A percentile compares a stretch with the other conserved stretches of the same genome.
phyloP scores from a whole-genome alignment of 208 protist species.

The Crithidia acanthocephali region DNA sequence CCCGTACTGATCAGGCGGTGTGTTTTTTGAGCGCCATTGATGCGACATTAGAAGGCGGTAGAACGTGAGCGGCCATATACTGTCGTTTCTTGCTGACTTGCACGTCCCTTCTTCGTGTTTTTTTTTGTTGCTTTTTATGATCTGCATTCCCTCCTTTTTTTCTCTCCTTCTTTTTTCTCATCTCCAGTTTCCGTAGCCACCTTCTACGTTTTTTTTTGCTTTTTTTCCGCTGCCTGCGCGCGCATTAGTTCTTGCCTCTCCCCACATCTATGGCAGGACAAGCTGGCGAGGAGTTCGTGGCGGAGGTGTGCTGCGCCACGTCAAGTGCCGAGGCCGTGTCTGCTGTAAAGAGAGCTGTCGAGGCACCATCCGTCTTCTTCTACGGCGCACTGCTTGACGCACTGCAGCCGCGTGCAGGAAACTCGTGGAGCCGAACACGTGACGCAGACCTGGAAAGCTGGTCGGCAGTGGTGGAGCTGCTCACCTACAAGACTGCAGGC shows the following conservation, averaged over 20 bases:
- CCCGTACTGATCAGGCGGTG: no score
- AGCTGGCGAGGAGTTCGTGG: constrained; percentile 9
- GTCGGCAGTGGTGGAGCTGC: constrained; percentile 26
- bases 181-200: no score
- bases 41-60: no score
- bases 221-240: neutral
- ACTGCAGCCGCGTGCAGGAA: constrained; percentile 7
- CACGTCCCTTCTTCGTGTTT: no score
- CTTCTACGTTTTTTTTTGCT: constrained; percentile 3
- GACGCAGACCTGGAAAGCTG: constrained; percentile 3
- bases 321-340: constrained; percentile 11
- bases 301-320: constrained; percentile 13
- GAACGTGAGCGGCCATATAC: no score
- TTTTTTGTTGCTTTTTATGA: no score
- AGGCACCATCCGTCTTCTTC: constrained; percentile 49
- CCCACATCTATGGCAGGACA: no score
- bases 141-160: constrained; percentile 1
- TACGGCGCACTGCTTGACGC: constrained; percentile 45
- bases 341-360: constrained; percentile 31
- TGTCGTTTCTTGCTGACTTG: no score
- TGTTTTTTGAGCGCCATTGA: no score
- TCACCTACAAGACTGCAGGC: constrained; percentile 10
- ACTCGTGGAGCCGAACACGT: neutral
- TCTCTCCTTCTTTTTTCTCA: neutral
- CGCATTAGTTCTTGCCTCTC: no score